A percentile compares a stretch with the other conserved stretches of the same genome.
These are phyloP conservation scores for Paramecium sexaurelia DNA, from an alignment of 73 alveolate genomes.

Conservation along the genomic window DNA sequence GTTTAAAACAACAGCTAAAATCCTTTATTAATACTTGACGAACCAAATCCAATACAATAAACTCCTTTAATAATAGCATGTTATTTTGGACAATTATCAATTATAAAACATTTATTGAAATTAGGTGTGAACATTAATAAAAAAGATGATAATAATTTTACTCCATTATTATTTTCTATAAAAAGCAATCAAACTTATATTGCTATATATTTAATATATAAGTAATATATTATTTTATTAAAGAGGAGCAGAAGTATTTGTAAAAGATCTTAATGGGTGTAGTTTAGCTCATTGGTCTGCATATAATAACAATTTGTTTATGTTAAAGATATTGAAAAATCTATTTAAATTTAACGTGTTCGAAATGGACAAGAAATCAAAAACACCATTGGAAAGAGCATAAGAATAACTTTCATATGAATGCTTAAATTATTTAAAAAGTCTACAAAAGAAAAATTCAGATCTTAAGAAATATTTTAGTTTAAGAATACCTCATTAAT, in stretches of 20 bases:
- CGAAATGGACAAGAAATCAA: background rate
- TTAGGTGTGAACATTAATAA: background rate
- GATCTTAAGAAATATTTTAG: background rate
- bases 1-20: background rate
- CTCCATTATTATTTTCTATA: background rate
- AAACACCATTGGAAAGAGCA: background rate
- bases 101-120: background rate
- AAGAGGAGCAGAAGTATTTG: background rate
- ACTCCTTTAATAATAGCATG: background rate
- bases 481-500: background rate
- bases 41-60: background rate
- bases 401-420: background rate
- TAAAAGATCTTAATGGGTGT: slow-evolving; percentile 2
- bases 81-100: background rate
- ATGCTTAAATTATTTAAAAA: background rate
- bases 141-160: background rate
- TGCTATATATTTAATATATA: background rate
- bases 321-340: background rate
- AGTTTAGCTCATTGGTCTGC: slow-evolving; percentile 16
- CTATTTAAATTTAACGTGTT: background rate
- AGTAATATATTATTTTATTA: background rate
- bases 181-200: background rate
- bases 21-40: background rate
- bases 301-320: background rate
- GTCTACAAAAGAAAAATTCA: background rate